Evolutionary conservation across 2,329 filamentous ascomycete species (phyloP).

Genomic region (Penicillium sp.): DNA sequence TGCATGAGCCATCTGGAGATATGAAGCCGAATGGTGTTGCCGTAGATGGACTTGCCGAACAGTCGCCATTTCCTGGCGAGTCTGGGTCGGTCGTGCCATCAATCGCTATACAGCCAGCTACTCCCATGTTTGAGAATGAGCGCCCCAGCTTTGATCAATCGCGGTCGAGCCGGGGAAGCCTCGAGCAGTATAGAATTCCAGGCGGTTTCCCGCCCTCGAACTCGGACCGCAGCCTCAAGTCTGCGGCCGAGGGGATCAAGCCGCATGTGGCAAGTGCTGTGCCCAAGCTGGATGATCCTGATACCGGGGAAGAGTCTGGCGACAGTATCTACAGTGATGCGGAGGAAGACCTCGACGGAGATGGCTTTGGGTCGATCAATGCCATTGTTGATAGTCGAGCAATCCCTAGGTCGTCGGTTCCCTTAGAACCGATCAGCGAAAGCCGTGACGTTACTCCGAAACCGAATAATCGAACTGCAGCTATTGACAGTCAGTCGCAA

Average conservation of each 20-base stretch:
- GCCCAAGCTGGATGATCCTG: conserved; percentile 18
- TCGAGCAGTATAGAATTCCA: conserved; percentile 50
- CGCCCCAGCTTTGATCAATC: conserved; percentile 21
- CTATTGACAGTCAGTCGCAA: conserved; percentile 15
- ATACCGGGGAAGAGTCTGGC: conserved; percentile 37
- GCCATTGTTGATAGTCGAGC: conserved; percentile 42
- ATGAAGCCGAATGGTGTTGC: conserved; percentile 6
- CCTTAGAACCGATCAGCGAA: conserved; percentile 7
- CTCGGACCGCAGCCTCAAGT: conserved; percentile 20
- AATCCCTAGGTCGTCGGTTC: conserved; percentile 13
- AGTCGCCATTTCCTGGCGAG: conserved; percentile 7
- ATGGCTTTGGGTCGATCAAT: conserved; percentile 48
- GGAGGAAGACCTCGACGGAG: conserved; percentile 39
- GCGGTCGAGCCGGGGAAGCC: conserved; percentile 32
- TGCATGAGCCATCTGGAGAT: neutral
- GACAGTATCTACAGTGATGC: conserved; percentile 48
- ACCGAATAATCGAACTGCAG: conserved; percentile 8
- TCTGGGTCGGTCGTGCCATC: conserved; percentile 33
- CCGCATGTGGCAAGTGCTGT: conserved; percentile 13
- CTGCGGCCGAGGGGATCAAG: conserved; percentile 2
- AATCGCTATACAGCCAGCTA: conserved; percentile 46
- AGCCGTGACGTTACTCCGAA: conserved; percentile 18
- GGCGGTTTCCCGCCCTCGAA: conserved; percentile 52
- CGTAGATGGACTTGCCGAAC: conserved; percentile 1
- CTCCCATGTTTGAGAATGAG: conserved; percentile 41